These are phyloP conservation scores for Mollisia scopiformis DNA, from an alignment of 2,329 filamentous ascomycete genomes.

Conservation along the genomic window DNA sequence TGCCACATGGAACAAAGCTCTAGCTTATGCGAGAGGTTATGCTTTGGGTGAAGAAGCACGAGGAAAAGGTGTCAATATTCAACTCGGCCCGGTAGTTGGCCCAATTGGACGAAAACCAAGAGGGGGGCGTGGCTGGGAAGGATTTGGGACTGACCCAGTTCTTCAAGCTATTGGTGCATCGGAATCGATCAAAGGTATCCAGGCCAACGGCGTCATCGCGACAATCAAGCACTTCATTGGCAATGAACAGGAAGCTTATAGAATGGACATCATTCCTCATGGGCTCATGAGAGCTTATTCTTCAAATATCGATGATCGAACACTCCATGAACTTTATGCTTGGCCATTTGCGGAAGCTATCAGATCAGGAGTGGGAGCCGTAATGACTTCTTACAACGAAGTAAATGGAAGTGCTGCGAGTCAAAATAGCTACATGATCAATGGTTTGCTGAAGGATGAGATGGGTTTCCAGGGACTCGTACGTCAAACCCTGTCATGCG, in stretches of 20 bases:
- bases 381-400: constrained; percentile 85
- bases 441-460: constrained; percentile 73
- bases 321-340: constrained; percentile 61
- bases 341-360: constrained; percentile 62
- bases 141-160: constrained; percentile 71
- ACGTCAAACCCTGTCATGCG: neutral
- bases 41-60: constrained; percentile 73
- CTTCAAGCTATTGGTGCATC: constrained; percentile 57
- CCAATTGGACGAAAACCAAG: constrained; percentile 72
- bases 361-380: constrained; percentile 73
- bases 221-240: constrained; percentile 60
- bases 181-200: constrained; percentile 58
- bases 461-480: constrained; percentile 67
- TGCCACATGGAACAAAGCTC: constrained; percentile 73
- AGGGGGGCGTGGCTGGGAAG: constrained; percentile 77
- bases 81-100: constrained; percentile 55
- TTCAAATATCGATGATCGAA: constrained; percentile 60
- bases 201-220: constrained; percentile 58
- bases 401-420: constrained; percentile 67
- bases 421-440: constrained; percentile 70
- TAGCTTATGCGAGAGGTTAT: constrained; percentile 69
- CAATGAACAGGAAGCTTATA: constrained; percentile 43
- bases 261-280: constrained; percentile 36
- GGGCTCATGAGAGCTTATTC: constrained; percentile 39
- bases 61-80: constrained; percentile 68